Base-by-base conservation (phyloP, 768 basidiomycete species). In the Cystobasidium ongulense region DNA sequence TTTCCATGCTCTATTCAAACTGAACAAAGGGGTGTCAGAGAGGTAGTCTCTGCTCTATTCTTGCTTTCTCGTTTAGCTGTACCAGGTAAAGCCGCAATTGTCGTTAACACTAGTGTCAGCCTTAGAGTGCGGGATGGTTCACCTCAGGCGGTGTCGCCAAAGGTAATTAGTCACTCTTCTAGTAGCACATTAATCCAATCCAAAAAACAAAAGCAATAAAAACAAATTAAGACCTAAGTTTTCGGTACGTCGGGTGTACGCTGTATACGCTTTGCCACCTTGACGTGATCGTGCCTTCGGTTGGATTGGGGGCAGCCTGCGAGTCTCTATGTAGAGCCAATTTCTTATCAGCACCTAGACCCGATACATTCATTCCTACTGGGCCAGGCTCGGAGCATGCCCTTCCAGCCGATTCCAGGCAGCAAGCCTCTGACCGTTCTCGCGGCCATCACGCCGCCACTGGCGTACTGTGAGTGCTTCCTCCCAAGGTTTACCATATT, bases 391-490 rank as follows among this genome's bases (percentile, higher is more conserved):
- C 31, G 17, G 36, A 64, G 4, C 53, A 71, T 71, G 68, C 53
- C 68, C 53, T 71, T 71, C 27, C 25, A 31, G 54, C 68, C 68
- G 29, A 71, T 71, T 29, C 68, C 68, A 15, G 68, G 68, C 27
- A 59, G 53, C 25, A 35, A 25, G 50, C 68, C 68, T 31, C 36
- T 71, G 68, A 57, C 68, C 10, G 18, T 71, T 21, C n/a, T 36
- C 5, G 68, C 68, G 3, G 68, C 68, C 11, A 33, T 71, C 53
- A 2, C 68, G 35, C 68, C 68, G 15, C 68, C 68, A 36, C n/a
- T 59, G 8, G 35, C 38, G 33, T 71, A 71, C 68, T 71, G 68
- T 71, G 13, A 54, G 68, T 36, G 15, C n/a, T n/a, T n/a, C n/a
- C n/a, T n/a, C n/a, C n/a, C n/a, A n/a, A n/a, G n/a, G n/a, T n/a